Evolutionary conservation across 208 protist genomes (phyloP).

Genomic region (Balamuthia mandrillaris): DNA sequence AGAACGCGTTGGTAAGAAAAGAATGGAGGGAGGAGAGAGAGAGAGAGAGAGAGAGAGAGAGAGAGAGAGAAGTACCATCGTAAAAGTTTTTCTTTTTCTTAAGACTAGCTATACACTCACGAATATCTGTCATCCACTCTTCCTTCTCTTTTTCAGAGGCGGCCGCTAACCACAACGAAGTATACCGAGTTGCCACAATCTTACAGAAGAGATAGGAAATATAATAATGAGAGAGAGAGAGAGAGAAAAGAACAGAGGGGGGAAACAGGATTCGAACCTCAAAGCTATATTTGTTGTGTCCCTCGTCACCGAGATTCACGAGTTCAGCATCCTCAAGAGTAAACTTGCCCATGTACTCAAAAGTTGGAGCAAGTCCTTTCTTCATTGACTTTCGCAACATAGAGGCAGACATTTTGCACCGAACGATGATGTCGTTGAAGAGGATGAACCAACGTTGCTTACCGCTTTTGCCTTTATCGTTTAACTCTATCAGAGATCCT

Average conservation of each 20-base stretch:
- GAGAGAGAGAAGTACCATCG: not conserved
- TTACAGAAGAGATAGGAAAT: too few species aligned
- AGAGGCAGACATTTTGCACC: conserved; percentile 17
- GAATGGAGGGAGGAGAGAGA: not conserved
- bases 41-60: not conserved
- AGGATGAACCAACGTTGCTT: conserved; percentile 24
- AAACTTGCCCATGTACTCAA: not conserved
- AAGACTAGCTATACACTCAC: not conserved
- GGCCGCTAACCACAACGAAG: conserved; percentile 5
- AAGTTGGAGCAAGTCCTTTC: not conserved
- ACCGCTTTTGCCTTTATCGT: conserved; percentile 7
- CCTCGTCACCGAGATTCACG: not conserved
- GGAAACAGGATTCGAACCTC: not conserved
- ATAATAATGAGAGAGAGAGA: too few species aligned
- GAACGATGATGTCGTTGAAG: not conserved
- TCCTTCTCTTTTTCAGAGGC: not conserved
- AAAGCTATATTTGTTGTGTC: not conserved
- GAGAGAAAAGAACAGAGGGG: not conserved
- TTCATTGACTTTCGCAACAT: conserved; percentile 15
- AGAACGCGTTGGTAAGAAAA: not conserved
- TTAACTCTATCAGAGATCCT: not conserved
- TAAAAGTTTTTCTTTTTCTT: not conserved
- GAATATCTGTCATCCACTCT: not conserved
- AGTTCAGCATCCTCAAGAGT: not conserved
- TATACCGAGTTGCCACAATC: too few species aligned